These are phyloP conservation scores for Forsythia suspensa DNA, from an alignment of 257 asterid species.

Conservation along the genomic window DNA sequence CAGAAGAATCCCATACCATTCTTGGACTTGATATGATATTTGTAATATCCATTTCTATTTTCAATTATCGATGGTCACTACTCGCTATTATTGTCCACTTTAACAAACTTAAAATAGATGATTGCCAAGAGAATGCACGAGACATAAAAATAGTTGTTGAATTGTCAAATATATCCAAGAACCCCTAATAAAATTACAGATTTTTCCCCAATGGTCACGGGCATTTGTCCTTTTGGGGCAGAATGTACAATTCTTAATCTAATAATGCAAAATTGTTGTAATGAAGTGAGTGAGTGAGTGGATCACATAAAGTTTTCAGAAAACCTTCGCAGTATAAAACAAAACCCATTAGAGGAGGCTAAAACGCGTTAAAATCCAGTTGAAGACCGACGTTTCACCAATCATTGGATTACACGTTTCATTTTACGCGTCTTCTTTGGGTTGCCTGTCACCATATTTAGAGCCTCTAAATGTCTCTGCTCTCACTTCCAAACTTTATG, in stretches of 20 bases:
- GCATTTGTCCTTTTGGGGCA: conserved; percentile 44
- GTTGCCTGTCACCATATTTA: conserved; percentile 10
- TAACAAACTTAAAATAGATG: background rate
- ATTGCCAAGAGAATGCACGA: background rate
- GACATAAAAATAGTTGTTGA: conserved; percentile 6
- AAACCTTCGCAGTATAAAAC: conserved; percentile 35
- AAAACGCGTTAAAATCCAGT: conserved; percentile 36
- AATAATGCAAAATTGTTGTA: conserved; percentile 19
- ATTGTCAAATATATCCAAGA: conserved; percentile 14
- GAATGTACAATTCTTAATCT: conserved; percentile 32
- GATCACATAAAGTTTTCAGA: conserved; percentile 25
- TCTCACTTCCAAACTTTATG: background rate
- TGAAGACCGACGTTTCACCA: conserved; percentile 18
- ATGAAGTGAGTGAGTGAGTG: conserved; percentile 14
- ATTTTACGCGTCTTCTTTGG: conserved; percentile 31
- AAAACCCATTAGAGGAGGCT: conserved; percentile 17
- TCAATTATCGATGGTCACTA: no score
- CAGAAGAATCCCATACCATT: background rate
- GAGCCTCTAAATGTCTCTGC: background rate
- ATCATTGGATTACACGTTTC: conserved; percentile 32
- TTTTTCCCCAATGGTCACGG: conserved; percentile 47
- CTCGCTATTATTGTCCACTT: background rate
- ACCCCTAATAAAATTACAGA: conserved; percentile 23
- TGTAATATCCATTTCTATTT: no score
- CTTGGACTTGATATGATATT: background rate